These are phyloP conservation scores for Acrasis kona DNA, from an alignment of 78 protist species.

Conservation along the genomic window DNA sequence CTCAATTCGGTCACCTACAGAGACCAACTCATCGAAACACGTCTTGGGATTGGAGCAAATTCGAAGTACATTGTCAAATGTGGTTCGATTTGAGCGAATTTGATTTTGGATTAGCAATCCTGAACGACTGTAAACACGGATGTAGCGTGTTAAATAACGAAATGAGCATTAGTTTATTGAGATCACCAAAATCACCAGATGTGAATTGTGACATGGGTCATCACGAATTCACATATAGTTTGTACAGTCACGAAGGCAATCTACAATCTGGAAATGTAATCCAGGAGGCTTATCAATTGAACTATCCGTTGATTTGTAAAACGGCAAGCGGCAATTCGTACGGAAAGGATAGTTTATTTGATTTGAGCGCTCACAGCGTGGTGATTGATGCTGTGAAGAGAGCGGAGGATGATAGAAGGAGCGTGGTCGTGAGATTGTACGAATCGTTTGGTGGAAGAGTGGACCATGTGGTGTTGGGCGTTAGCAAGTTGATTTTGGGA, in stretches of 20 bases:
- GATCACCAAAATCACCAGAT: slow-evolving; percentile 72
- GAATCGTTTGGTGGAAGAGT: slow-evolving; percentile 10
- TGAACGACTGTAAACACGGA: slow-evolving; percentile 81
- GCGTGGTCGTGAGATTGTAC: slow-evolving; percentile 14
- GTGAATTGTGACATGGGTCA: slow-evolving; percentile 56
- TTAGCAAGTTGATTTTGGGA: not conserved
- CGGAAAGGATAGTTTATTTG: no score
- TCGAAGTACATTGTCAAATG: not conserved
- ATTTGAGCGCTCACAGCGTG: no score
- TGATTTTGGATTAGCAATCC: slow-evolving; percentile 53
- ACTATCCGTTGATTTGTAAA: no score
- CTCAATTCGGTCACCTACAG: slow-evolving; percentile 60
- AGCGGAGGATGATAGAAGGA: slow-evolving; percentile 7
- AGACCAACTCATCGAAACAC: slow-evolving; percentile 76
- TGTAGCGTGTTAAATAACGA: slow-evolving; percentile 14
- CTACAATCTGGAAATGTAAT: slow-evolving; percentile 29
- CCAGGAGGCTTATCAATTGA: not conserved
- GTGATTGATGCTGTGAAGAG: slow-evolving; percentile 14
- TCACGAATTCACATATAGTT: slow-evolving; percentile 55
- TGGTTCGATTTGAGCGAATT: slow-evolving; percentile 4
- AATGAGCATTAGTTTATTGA: slow-evolving; percentile 49
- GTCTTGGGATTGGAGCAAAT: slow-evolving; percentile 44
- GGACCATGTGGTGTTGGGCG: no score
- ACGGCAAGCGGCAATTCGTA: no score
- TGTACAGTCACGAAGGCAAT: slow-evolving; percentile 39